phyloP scores from a whole-genome alignment of 208 protist genomes.

The Porcisia hertigi region DNA sequence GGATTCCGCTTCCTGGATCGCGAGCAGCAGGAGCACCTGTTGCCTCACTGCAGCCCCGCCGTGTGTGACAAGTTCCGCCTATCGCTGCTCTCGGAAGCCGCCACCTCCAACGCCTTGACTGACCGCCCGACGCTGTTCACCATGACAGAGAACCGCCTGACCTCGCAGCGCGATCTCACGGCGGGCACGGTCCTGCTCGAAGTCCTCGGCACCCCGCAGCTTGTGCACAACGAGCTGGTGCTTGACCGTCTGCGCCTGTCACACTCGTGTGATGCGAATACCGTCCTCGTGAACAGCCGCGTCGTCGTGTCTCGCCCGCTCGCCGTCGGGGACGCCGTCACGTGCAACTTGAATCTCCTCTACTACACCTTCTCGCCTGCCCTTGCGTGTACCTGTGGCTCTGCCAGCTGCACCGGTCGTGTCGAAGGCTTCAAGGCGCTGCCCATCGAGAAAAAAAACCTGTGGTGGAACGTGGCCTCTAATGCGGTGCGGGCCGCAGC shows the following conservation, averaged over 20 bases:
- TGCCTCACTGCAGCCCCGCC: conserved; percentile 64
- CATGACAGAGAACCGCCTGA: conserved; percentile 41
- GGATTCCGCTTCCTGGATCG: conserved; percentile 78
- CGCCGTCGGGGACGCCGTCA: conserved; percentile 61
- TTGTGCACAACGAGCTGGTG: conserved; percentile 41
- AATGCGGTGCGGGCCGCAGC: conserved; percentile 50
- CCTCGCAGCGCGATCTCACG: conserved; percentile 51
- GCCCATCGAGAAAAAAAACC: conserved; percentile 32
- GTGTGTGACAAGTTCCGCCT: conserved; percentile 66
- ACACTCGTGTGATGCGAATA: conserved; percentile 82
- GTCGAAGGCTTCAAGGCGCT: conserved; percentile 58
- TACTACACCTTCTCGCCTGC: conserved; percentile 41
- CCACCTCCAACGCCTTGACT: conserved; percentile 30
- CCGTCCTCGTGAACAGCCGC: conserved; percentile 57
- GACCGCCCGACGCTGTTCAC: conserved; percentile 36
- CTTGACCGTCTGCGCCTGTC: conserved; percentile 55
- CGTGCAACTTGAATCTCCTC: conserved; percentile 67
- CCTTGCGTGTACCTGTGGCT: conserved; percentile 58
- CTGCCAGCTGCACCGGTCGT: conserved; percentile 32
- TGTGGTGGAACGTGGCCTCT: conserved; percentile 44
- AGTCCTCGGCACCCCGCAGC: conserved; percentile 25
- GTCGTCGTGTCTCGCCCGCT: conserved; percentile 57
- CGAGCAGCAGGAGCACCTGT: conserved; percentile 72
- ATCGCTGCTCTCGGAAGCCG: conserved; percentile 36
- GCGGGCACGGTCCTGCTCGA: conserved; percentile 68